Evolutionary conservation across 345 rosid species (phyloP), one percentile per base, ranked within the genome.

Genomic region (Schrenkiella parvula): DNA sequence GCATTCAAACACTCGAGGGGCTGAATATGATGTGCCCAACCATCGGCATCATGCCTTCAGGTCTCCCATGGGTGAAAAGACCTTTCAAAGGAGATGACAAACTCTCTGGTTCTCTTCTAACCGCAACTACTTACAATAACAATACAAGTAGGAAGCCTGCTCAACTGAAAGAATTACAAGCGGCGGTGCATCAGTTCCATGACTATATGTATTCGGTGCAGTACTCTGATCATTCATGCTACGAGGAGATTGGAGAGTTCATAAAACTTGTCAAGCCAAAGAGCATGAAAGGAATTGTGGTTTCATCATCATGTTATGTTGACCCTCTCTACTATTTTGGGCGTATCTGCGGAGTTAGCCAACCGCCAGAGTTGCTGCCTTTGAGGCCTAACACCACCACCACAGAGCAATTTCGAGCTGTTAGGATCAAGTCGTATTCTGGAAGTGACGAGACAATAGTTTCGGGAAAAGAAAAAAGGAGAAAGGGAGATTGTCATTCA

Each of bases 31-130:
- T 76, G 64, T 82, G 66, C 3, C 96, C 95, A 13, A 88, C 95
- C 18, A 82, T 89, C 23, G 96, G 95, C 43, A 85, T 92, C 58
- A 87, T 92, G 89, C 95, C 98, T 47, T 92, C 92, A 4, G 96
- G 98, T 82, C 91, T 85, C 66, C 95, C 96, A 0, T 87, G 95
- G 92, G 57, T 85, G 42, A 69, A 71, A 52, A 81, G 74, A 69
- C 82, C 84, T 8, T 50, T 46, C 15, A 67, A 73, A 76, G 78
- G 81, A 71, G 78, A 77, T 64, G 82, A 13, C 42, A 80, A 60
- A 42, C 85, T 82, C 76, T 82, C 67, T 69, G 84, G 58, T 39
- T 87, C 85, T 56, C 63, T 75, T 52, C 54, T 74, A 34, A 62
- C 81, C 64, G 67, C 72, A 6, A 29, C 64, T 42, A 62, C 44